Conservation (phyloP, 2,329 filamentous ascomycete genomes). For the Hysterium pulicare region DNA sequence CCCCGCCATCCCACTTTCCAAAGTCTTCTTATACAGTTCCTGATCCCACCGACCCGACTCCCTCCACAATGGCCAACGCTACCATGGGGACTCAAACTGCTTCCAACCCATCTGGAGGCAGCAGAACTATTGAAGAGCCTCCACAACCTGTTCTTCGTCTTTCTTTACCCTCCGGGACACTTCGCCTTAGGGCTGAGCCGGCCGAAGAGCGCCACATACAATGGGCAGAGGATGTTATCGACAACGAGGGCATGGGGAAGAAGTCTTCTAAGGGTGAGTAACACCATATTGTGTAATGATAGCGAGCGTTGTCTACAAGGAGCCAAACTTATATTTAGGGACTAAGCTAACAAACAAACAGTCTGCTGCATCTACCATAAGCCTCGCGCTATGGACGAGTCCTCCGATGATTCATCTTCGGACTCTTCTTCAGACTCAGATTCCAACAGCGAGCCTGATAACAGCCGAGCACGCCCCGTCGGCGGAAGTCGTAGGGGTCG, state of each 20-base stretch:
- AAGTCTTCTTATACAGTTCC: slow-evolving; percentile 12
- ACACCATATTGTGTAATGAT: neutral
- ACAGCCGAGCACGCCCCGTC: slow-evolving; percentile 45
- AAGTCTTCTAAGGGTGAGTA: slow-evolving; percentile 85
- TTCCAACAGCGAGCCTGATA: slow-evolving; percentile 55
- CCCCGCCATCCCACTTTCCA: slow-evolving; percentile 15
- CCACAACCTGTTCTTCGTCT: slow-evolving; percentile 32
- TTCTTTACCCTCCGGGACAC: slow-evolving; percentile 32
- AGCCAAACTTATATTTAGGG: neutral
- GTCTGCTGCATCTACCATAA: slow-evolving; percentile 99
- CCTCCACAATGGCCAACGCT: slow-evolving; percentile 66
- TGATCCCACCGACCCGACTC: slow-evolving; percentile 44
- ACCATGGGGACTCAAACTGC: slow-evolving; percentile 21
- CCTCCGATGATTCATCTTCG: slow-evolving; percentile 63
- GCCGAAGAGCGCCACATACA: slow-evolving; percentile 63
- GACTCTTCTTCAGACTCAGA: slow-evolving; percentile 53
- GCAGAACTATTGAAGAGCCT: slow-evolving; percentile 20
- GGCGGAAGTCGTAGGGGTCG: slow-evolving; percentile 24
- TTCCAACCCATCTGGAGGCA: slow-evolving; percentile 16
- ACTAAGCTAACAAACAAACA: slow-evolving; percentile 40
- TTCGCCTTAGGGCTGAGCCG: slow-evolving; percentile 42
- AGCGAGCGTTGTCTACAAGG: neutral
- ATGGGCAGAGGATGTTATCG: slow-evolving; percentile 90
- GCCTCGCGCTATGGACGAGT: slow-evolving; percentile 67
- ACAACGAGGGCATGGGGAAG: slow-evolving; percentile 91